phyloP scores from a whole-genome alignment of 108 stramenopile genomes.

The Skeletonema potamos region DNA sequence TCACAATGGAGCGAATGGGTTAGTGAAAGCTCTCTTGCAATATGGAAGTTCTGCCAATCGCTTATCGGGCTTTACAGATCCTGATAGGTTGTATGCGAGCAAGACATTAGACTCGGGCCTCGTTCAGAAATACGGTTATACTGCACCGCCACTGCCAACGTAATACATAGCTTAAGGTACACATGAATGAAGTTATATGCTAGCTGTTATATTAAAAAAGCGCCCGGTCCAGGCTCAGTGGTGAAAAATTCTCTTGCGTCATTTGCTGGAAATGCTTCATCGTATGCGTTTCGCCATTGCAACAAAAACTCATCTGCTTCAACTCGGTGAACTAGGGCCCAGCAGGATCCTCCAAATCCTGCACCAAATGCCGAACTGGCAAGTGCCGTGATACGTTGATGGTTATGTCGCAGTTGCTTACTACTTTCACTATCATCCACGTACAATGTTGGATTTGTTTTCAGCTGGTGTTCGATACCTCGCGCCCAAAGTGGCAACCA shows the following conservation, averaged over 20 bases:
- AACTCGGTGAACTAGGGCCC: conserved; percentile 16
- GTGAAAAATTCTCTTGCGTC: conserved; percentile 25
- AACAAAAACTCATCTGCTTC: conserved; percentile 11
- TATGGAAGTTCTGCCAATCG: conserved; percentile 70
- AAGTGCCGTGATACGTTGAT: conserved; percentile 8
- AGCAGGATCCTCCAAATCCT: conserved; percentile 27
- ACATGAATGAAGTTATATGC: not conserved
- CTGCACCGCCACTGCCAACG: conserved; percentile 7
- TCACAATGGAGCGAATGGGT: conserved; percentile 66
- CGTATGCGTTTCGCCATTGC: conserved; percentile 23
- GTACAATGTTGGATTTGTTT: not conserved
- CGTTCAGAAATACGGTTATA: conserved; percentile 52
- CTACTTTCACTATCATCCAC: not conserved
- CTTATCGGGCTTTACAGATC: conserved; percentile 55
- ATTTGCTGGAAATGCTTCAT: conserved; percentile 13
- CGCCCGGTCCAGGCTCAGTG: conserved; percentile 23
- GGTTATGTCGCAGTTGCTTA: not conserved
- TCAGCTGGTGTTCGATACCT: conserved; percentile 4
- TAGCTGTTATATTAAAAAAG: conserved; percentile 6
- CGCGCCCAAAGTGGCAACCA: conserved; percentile 27
- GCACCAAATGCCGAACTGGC: conserved; percentile 26
- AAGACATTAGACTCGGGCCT: conserved; percentile 51
- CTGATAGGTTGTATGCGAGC: conserved; percentile 60
- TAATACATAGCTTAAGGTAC: too few species aligned
- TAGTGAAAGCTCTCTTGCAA: conserved; percentile 71